Evolutionary conservation across 2,329 filamentous ascomycete species (phyloP).

Genomic region (Ploettnerulaceae sp.): DNA sequence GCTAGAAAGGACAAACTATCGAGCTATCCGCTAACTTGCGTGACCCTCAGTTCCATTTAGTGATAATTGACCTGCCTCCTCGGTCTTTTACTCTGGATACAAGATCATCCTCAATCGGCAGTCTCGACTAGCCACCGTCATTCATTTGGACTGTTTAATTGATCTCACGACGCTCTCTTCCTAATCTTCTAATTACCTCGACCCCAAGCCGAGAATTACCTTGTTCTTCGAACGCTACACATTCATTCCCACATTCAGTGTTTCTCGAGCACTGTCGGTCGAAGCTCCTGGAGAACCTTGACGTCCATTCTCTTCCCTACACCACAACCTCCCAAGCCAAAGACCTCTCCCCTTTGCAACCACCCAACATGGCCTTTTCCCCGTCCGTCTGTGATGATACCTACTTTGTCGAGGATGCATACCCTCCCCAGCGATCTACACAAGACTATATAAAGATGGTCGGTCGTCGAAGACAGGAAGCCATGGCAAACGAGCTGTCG

Average conservation of each 20-base stretch:
- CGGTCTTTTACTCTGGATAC: constrained; percentile 23
- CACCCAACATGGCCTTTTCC: constrained; percentile 30
- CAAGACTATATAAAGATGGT: constrained; percentile 74
- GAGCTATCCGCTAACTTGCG: constrained; percentile 15
- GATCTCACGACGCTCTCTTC: constrained; percentile 27
- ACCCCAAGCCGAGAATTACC: constrained; percentile 19
- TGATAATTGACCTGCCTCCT: constrained; percentile 23
- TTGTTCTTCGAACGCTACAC: constrained; percentile 26
- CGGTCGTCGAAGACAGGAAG: constrained; percentile 78
- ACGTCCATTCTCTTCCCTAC: constrained; percentile 32
- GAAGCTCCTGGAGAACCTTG: constrained; percentile 37
- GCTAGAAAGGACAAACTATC: neutral
- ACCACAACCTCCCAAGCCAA: constrained; percentile 11
- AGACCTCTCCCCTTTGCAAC: neutral
- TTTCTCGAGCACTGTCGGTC: constrained; percentile 30
- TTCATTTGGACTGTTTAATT: constrained; percentile 31
- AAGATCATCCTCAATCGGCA: constrained; percentile 21
- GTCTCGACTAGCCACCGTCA: constrained; percentile 30
- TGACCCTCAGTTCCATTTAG: constrained; percentile 23
- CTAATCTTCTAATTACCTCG: constrained; percentile 33
- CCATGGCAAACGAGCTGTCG: constrained; percentile 84
- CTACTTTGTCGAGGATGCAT: constrained; percentile 57
- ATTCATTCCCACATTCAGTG: constrained; percentile 31
- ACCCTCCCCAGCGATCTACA: constrained; percentile 35
- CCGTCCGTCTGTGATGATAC: constrained; percentile 58